phyloP scores from a whole-genome alignment of 1,139 yeast species.

The Debaryomyces coudertii region DNA sequence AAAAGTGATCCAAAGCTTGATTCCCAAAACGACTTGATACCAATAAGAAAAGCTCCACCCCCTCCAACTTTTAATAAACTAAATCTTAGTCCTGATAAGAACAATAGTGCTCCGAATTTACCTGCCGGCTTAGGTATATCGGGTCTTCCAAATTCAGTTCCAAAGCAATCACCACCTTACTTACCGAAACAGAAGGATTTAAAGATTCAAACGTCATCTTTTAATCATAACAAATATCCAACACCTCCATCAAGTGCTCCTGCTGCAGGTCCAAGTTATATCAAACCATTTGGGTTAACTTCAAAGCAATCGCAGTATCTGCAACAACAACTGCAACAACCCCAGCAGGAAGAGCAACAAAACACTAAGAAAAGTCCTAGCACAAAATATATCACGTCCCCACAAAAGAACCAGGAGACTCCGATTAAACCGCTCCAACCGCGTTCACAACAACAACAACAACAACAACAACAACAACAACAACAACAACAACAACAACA shows the following conservation, averaged over 20 bases:
- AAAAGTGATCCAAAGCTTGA: slow-evolving; percentile 6
- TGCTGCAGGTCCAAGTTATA: slow-evolving; percentile 27
- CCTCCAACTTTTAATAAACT: slow-evolving; percentile 38
- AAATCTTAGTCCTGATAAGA: slow-evolving; percentile 8
- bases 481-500: slow-evolving; percentile 11
- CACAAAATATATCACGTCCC: slow-evolving; percentile 16
- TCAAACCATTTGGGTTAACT: slow-evolving; percentile 23
- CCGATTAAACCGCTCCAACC: slow-evolving; percentile 27
- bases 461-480: slow-evolving; percentile 9
- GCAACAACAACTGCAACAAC: slow-evolving; percentile 10
- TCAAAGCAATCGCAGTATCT: slow-evolving; percentile 15
- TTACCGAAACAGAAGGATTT: slow-evolving; percentile 34
- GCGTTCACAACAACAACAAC: slow-evolving; percentile 17
- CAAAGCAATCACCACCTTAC: slow-evolving; percentile 38
- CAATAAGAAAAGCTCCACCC: slow-evolving; percentile 59
- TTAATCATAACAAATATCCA: slow-evolving; percentile 18
- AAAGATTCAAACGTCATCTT: slow-evolving; percentile 27
- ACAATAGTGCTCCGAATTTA: slow-evolving; percentile 8
- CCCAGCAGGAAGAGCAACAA: slow-evolving; percentile 20
- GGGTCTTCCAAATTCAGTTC: slow-evolving; percentile 21
- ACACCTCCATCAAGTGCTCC: slow-evolving; percentile 23
- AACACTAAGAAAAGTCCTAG: slow-evolving; percentile 10
- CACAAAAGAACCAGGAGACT: slow-evolving; percentile 15
- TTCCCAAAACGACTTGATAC: slow-evolving; percentile 37
- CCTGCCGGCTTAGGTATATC: slow-evolving; percentile 31